phyloP scores from a whole-genome alignment of 2,329 filamentous ascomycete genomes.

The Xylariaceae sp. region DNA sequence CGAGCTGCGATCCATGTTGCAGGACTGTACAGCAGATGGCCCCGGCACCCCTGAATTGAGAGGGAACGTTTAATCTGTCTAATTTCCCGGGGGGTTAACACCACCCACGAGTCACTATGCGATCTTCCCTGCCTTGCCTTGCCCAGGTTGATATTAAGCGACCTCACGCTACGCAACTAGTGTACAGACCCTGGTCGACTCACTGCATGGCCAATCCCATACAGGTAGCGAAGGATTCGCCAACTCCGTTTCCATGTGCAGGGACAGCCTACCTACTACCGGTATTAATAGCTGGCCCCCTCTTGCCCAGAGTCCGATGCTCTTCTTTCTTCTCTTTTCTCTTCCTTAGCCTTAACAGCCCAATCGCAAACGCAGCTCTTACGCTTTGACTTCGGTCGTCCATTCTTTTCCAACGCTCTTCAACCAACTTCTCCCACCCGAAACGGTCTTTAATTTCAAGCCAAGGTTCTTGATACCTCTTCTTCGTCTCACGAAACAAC shows the following conservation, averaged over 20 bases:
- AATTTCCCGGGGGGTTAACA: conserved; percentile 29
- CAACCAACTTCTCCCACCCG: conserved; percentile 22
- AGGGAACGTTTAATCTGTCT: conserved; percentile 18
- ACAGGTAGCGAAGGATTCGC: conserved; percentile 5
- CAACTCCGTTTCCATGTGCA: conserved; percentile 29
- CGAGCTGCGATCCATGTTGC: not conserved
- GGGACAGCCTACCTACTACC: not conserved
- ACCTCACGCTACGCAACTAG: too few relatives aligned
- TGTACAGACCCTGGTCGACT: not conserved
- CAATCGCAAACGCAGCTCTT: conserved; percentile 38
- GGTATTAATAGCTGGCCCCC: conserved; percentile 45
- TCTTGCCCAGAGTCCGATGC: conserved; percentile 25
- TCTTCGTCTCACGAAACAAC: conserved; percentile 24
- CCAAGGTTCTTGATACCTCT: conserved; percentile 18
- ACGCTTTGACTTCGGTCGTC: conserved; percentile 51
- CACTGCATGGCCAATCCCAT: not conserved
- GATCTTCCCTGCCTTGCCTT: not conserved
- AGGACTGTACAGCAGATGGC: not conserved
- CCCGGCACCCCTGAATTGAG: conserved; percentile 13
- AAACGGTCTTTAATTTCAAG: conserved; percentile 26
- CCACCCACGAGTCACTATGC: not conserved
- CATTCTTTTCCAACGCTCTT: conserved; percentile 43
- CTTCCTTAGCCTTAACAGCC: conserved; percentile 43
- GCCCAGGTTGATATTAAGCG: too few relatives aligned
- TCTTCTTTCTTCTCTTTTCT: conserved; percentile 19